Evolutionary conservation across 331 rosid species (phyloP), one percentile per base, ranked within the genome.

Genomic region (Rhamnella rubrinervis): DNA sequence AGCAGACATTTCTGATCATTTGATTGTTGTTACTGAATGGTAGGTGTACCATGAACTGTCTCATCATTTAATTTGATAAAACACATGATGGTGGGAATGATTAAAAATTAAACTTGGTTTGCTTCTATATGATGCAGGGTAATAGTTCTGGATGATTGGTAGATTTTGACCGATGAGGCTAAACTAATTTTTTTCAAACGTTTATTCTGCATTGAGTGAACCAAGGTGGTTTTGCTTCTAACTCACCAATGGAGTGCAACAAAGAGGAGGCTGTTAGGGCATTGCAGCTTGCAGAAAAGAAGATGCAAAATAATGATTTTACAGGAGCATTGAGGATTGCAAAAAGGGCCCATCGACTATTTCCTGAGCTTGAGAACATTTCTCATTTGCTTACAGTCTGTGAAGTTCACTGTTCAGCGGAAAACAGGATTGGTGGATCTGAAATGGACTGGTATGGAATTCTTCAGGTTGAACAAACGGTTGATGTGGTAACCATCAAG

Each of bases 381-480:
- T 61, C 75, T 52, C 93, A 85, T 63, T 73, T 90, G 74, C 82
- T 84, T 65, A 46, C 95, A 17, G 92, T 88, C 25, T 86, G 93
- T 60, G 97, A 90, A 72, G 93, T 93, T 73, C 97, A 88, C 65
- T 87, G 95, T 81, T 89, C 96, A 72, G 85, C 97, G 12, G 81
- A 67, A 65, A 84, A 74, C 68, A 93, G 85, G 72, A 50, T 82
- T 20, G 74, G 71, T 60, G 89, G 82, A 50, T 62, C 84, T 59
- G 91, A 84, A 41, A 74, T 71, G 84, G 97, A 93, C 80, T 93
- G 98, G 98, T 93, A 93, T 81, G 78, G 78, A 62, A 87, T 93
- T 81, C 97, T 90, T 72, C 93, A 85, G 72, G 66, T 71, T 59
- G 80, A 79, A 37, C 82, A 61, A 55, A 64, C 59, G 2, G 83